phyloP scores from a whole-genome alignment of 371 early-diverging fungal species.

The Rhizopus delemar region DNA sequence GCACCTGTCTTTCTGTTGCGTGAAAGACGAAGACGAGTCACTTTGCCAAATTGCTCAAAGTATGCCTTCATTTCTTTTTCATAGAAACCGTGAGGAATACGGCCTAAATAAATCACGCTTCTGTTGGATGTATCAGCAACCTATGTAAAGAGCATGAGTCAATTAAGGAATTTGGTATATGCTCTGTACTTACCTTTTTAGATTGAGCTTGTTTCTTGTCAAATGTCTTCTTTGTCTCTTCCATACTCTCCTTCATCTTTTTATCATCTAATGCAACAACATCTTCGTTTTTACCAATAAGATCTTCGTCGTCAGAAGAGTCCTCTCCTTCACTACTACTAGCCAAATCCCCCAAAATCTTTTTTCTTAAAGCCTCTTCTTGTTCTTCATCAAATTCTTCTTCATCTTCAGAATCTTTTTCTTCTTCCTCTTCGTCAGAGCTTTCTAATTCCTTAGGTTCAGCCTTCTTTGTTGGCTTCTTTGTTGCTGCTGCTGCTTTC shows the following conservation, averaged over 20 bases:
- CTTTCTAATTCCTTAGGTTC: constrained; percentile 3
- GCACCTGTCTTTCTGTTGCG: constrained; percentile 88
- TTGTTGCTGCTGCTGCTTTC: neutral
- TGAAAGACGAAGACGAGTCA: constrained; percentile 77
- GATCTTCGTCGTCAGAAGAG: constrained; percentile 5
- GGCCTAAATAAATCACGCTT: constrained; percentile 86
- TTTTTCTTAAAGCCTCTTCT: constrained; percentile 12
- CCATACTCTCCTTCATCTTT: constrained; percentile 38
- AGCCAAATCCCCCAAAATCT: constrained; percentile 1
- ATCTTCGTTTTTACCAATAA: constrained; percentile 52
- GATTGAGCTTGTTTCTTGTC: constrained; percentile 30
- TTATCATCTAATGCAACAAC: constrained; percentile 46
- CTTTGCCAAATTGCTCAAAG: constrained; percentile 90
- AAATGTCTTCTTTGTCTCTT: constrained; percentile 31
- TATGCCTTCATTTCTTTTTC: constrained; percentile 87
- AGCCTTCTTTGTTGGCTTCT: neutral
- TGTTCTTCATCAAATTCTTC: constrained; percentile 12
- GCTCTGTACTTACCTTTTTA: constrained; percentile 10
- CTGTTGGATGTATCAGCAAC: constrained; percentile 14
- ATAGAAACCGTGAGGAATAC: constrained; percentile 95
- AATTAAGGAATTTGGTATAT: too few relatives aligned
- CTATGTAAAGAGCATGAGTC: neutral
- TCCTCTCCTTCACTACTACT: neutral
- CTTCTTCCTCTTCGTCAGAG: constrained; percentile 1
- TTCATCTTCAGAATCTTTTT: constrained; percentile 5